Base-by-base conservation (phyloP, 345 rosid species). In the Hirschfeldia incana region DNA sequence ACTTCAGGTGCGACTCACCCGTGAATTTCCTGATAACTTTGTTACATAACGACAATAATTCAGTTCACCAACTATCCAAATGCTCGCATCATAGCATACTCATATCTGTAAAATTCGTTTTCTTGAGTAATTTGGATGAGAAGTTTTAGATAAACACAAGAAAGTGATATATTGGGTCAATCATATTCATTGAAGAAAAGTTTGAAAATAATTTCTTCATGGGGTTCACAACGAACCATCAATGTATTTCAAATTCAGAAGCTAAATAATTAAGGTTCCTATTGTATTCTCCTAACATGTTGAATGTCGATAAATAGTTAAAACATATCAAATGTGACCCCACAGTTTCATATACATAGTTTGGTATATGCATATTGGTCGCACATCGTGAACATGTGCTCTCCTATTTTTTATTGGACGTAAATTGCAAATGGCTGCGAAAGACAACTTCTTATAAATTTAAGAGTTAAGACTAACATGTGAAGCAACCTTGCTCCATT, bases 371-470 rank as follows among this genome's bases (percentile, higher is more conserved):
- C 70, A 73, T 73, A 73, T 49, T 49, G 28, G 70, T 16, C 81
- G 61, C 78, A 70, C 70, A 51, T 62, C 65, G 71, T 51, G 75
- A 49, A 34, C 78, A 79, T 79, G 82, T 74, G 78, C 70, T 62
- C 70, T 67, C 78, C 3, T 72, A 32, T 33, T 44, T 32, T 67
- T 9, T 67, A 27, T 4, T 67, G 53, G 64, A 15, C 27, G 53
- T 49, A 46, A 44, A 33, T 49, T 49, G 69, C 69, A 73, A 73
- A 67, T 42, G 57, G 72, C 17, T 44, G 39, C 49, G 39, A 67
- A 15, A 29, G 42, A 29, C 33, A 12, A 32, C 3, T 8, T 62
- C 0, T 77, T 64, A 3, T 55, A 1, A 57, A 65, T 6, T 13
- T 16, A 11, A 29, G n/a, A 65, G 10, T 13, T 16, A 11, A 29